Evolutionary conservation across 2,329 filamentous ascomycete genomes (phyloP).

Genomic region (Daldinia sp.): DNA sequence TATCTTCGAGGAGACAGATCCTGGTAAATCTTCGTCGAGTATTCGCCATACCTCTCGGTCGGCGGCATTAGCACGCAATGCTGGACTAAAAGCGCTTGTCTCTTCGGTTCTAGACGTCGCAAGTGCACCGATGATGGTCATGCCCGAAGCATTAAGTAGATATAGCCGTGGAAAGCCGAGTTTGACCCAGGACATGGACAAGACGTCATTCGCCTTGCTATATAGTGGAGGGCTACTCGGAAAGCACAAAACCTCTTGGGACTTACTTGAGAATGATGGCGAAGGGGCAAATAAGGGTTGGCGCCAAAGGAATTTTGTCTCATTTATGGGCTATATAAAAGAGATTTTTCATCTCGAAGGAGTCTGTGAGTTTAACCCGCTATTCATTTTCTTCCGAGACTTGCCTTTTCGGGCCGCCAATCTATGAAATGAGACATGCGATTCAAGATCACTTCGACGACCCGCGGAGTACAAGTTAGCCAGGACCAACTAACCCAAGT

Average conservation of each 20-base stretch:
- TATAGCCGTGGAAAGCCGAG: slow-evolving; percentile 45
- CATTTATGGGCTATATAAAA: slow-evolving; percentile 52
- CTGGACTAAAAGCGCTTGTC: slow-evolving; percentile 49
- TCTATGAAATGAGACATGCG: too few relatives aligned
- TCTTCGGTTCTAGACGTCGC: slow-evolving; percentile 51
- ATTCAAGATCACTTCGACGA: neutral
- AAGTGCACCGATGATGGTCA: slow-evolving; percentile 49
- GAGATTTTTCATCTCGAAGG: slow-evolving; percentile 51
- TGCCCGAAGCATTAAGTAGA: slow-evolving; percentile 47
- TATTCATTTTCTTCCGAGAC: neutral
- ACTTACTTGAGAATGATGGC: slow-evolving; percentile 52
- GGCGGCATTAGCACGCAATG: slow-evolving; percentile 48
- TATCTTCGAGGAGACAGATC: slow-evolving; percentile 48
- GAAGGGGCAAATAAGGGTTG: slow-evolving; percentile 50
- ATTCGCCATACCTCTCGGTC: slow-evolving; percentile 52
- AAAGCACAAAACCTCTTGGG: slow-evolving; percentile 49
- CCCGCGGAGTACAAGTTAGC: neutral
- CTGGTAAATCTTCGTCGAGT: slow-evolving; percentile 38
- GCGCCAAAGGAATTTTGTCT: slow-evolving; percentile 51
- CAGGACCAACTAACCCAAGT: slow-evolving; percentile 1
- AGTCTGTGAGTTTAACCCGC: slow-evolving; percentile 32
- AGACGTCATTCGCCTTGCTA: slow-evolving; percentile 51
- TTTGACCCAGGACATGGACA: slow-evolving; percentile 47
- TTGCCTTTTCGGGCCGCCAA: too few relatives aligned
- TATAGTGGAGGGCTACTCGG: slow-evolving; percentile 46